These are phyloP conservation scores for Prillingera fragicola DNA, from an alignment of 1,284 basidiomycete species.

Conservation along the genomic window DNA sequence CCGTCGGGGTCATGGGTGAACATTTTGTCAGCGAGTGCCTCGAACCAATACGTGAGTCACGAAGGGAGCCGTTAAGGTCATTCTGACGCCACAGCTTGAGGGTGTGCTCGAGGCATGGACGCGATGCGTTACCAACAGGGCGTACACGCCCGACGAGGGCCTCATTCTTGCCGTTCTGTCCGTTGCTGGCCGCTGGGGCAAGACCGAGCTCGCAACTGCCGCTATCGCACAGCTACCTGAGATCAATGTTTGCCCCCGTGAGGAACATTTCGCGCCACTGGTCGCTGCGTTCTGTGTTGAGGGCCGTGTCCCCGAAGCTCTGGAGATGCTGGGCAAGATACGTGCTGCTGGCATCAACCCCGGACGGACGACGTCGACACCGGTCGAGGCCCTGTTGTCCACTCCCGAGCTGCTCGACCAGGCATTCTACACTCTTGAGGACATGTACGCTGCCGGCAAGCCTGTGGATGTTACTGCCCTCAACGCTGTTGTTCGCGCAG, in stretches of 20 bases:
- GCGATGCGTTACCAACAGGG: slow-evolving; percentile 54
- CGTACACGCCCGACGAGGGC: slow-evolving; percentile 66
- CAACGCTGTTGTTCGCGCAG: slow-evolving; percentile 63
- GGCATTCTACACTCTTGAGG: slow-evolving; percentile 61
- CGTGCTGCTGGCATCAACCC: slow-evolving; percentile 31
- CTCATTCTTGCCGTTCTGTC: slow-evolving; percentile 63
- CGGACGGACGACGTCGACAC: slow-evolving; percentile 29
- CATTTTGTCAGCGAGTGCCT: slow-evolving; percentile 34
- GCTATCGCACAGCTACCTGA: slow-evolving; percentile 57
- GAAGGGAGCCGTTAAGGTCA: background rate
- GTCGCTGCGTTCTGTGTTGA: slow-evolving; percentile 42
- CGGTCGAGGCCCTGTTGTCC: slow-evolving; percentile 54
- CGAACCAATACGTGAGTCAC: slow-evolving; percentile 34
- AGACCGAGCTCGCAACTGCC: slow-evolving; percentile 62
- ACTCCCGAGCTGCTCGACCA: slow-evolving; percentile 58
- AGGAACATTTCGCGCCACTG: slow-evolving; percentile 50
- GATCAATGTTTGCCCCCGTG: slow-evolving; percentile 54
- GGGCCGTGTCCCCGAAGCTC: slow-evolving; percentile 38
- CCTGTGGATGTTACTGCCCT: slow-evolving; percentile 57
- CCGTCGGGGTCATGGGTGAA: slow-evolving; percentile 26
- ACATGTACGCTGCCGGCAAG: slow-evolving; percentile 55
- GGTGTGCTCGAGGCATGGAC: slow-evolving; percentile 64
- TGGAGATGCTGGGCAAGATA: slow-evolving; percentile 33
- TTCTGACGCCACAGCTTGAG: slow-evolving; percentile 54
- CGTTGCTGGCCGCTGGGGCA: slow-evolving; percentile 64